Evolutionary conservation across 139 green algal genomes (phyloP).

Genomic region (Tetradesmus obliquus): DNA sequence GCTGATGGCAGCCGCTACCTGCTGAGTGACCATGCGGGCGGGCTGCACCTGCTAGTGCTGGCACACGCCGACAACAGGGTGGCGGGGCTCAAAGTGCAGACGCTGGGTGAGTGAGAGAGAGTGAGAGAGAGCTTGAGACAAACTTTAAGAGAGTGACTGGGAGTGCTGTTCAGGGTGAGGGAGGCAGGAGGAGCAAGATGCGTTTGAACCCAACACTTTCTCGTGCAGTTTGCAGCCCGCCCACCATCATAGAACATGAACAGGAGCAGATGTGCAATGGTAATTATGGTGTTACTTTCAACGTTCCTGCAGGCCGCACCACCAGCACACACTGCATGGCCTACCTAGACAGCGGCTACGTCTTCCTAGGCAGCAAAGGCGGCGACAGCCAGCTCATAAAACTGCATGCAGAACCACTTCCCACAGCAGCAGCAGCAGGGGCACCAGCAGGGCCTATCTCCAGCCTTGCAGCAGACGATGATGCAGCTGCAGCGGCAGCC

Average conservation of each 20-base stretch:
- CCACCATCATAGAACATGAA: too few relatives aligned
- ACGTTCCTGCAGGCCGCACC: conserved; percentile 62
- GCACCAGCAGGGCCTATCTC: neutral
- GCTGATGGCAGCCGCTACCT: conserved; percentile 90
- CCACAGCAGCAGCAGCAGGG: neutral
- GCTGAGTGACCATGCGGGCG: conserved; percentile 85
- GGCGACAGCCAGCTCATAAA: conserved; percentile 90
- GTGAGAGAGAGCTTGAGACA: neutral
- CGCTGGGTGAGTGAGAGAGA: conserved; percentile 67
- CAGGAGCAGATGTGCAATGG: too few relatives aligned
- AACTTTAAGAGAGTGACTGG: neutral
- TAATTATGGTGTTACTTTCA: neutral
- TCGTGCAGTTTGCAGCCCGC: too few relatives aligned
- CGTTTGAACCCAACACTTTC: too few relatives aligned
- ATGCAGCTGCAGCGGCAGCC: conserved; percentile 1
- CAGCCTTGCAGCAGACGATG: neutral
- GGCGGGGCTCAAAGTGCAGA: conserved; percentile 82
- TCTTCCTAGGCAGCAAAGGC: conserved; percentile 85
- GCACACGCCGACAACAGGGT: conserved; percentile 72
- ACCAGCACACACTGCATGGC: conserved; percentile 79
- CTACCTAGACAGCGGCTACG: conserved; percentile 95
- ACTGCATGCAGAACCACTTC: conserved; percentile 60
- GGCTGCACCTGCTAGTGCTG: conserved; percentile 90
- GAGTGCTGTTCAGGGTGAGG: neutral
- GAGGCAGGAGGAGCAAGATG: neutral